These are phyloP conservation scores for Rhytidiadelphus loreus DNA, from an alignment of 225 moss, liverwort and hornwort genomes.

Conservation along the genomic window DNA sequence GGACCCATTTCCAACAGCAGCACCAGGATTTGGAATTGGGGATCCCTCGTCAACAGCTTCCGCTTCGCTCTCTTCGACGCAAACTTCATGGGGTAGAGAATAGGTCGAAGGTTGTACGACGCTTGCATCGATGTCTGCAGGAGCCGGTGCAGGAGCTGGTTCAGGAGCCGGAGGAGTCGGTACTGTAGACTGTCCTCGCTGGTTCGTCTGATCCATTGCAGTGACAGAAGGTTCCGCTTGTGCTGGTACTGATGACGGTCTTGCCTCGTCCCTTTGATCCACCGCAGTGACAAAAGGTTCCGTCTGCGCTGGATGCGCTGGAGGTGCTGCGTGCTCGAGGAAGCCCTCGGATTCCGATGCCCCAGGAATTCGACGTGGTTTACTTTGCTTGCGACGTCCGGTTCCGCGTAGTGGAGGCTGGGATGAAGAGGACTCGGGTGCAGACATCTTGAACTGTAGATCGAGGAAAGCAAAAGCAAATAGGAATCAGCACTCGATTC, in stretches of 20 bases:
- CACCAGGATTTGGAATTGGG: neutral
- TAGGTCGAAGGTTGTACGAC: neutral
- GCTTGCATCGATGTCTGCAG: neutral
- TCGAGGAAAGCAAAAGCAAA: neutral
- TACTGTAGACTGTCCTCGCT: neutral
- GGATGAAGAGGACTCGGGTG: too few relatives aligned
- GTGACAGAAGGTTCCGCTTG: neutral
- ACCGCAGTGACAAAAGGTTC: neutral
- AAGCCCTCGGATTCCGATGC: neutral
- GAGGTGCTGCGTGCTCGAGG: too few relatives aligned
- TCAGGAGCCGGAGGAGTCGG: neutral
- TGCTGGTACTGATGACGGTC: neutral
- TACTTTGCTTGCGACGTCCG: too few relatives aligned
- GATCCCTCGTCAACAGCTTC: neutral
- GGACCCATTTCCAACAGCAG: neutral
- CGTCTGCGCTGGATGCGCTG: too few relatives aligned
- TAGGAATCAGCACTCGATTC: too few relatives aligned
- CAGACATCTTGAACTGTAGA: neutral
- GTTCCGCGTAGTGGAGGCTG: too few relatives aligned
- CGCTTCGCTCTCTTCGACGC: neutral
- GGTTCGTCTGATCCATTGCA: neutral
- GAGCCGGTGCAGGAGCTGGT: neutral
- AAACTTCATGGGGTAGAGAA: neutral
- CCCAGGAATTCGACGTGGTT: neutral
- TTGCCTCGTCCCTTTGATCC: too few relatives aligned